Conservation (phyloP, 805 yeast species). For the Myxozyma geophila region DNA sequence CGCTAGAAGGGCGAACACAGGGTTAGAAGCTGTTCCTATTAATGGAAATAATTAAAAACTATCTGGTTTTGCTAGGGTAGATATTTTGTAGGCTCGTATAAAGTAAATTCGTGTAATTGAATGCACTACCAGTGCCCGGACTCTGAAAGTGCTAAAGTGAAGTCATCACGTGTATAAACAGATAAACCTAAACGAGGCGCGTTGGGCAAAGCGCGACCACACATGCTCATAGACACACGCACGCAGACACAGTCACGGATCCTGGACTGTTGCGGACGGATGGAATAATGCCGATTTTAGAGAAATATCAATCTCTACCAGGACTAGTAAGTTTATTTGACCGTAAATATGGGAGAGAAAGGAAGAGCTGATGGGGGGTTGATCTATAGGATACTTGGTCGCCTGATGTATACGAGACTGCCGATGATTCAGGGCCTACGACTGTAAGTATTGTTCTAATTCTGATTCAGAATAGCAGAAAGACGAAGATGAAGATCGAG, state of each 20-base stretch:
- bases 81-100: no score
- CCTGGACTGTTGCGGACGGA: neutral
- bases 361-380: neutral
- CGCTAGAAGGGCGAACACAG: no score
- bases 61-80: no score
- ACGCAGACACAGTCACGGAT: neutral
- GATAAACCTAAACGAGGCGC: no score
- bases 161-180: no score
- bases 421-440: conserved; percentile 1
- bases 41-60: no score
- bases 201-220: no score
- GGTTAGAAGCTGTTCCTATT: no score
- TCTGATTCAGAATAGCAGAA: neutral
- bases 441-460: neutral
- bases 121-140: no score
- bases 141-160: no score
- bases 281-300: conserved; percentile 17
- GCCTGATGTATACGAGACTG: conserved; percentile 34
- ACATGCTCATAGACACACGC: no score
- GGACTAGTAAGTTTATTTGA: conserved; percentile 21
- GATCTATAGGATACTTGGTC: conserved; percentile 32
- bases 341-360: neutral
- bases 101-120: no score
- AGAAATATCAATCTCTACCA: conserved; percentile 29
- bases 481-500: neutral